Evolutionary conservation across 345 rosid species (phyloP), one percentile per base, ranked within the genome.

Genomic region (Citrus reticulata): DNA sequence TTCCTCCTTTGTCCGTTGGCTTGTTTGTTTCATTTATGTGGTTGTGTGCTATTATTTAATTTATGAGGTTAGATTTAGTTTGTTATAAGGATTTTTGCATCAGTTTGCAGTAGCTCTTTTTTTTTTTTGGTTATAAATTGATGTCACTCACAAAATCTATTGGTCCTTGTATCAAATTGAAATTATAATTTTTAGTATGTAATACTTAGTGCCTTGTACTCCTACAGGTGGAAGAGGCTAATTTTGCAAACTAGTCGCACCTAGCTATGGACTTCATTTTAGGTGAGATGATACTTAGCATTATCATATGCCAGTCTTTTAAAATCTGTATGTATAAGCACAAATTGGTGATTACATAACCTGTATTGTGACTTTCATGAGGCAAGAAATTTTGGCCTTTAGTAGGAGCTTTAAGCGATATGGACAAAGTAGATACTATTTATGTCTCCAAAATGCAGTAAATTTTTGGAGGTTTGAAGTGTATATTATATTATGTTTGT

Each of bases 241-340:
- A 86, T 79, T 91, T 93, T 81, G 77, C 91, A 93, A 40, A 85
- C 68, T 94, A 97, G 98, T 30, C 32, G 32, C 99, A 94, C 84
- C 99, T 94, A 83, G 97, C 99, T 72, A 91, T 90, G 63, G 98
- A 94, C 72, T 91, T 91, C 88, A 90, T 93, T 79, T 74, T 91
- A 85, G 97, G 99, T 94, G 51, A 54, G 63, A 49, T 72, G 25
- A 7, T 32, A 29, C 16, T 13, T 27, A 27, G 0, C 63, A 27
- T 54, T 58, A n/a, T 57, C 13, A 7, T 5, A 16, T 58, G 58
- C 29, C 61, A 25, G 42, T 72, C 67, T 24, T 73, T 54, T 54
- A 76, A 75, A 75, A 30, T 37, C 9, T 75, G 51, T 32, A 20
- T 17, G 35, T 37, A 71, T 39, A 39, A 39, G 9, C 7, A 72